These are phyloP conservation scores for Helicostylum pulchrum DNA, from an alignment of 192 early-diverging fungal species.

Conservation along the genomic window DNA sequence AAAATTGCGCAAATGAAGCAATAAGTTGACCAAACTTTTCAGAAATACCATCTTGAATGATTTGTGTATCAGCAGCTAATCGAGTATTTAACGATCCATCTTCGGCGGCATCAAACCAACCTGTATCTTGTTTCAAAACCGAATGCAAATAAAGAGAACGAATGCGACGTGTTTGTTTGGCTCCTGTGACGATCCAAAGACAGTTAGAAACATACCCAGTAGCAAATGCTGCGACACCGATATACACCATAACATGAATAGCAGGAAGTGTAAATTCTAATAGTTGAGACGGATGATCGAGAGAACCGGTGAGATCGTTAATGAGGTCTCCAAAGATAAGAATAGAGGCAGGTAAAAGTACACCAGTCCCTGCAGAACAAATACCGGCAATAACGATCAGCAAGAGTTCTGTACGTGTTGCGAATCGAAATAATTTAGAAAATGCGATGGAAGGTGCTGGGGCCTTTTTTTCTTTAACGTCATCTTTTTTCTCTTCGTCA, in stretches of 20 bases:
- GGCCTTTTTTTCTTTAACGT: conserved; percentile 30
- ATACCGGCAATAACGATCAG: conserved; percentile 21
- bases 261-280: conserved; percentile 15
- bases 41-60: conserved; percentile 82
- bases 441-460: conserved; percentile 52
- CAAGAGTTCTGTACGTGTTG: conserved; percentile 17
- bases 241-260: conserved; percentile 50
- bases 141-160: conserved; percentile 67
- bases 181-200: conserved; percentile 49
- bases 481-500: too few relatives aligned
- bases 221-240: conserved; percentile 56
- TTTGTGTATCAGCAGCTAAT: conserved; percentile 75
- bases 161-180: conserved; percentile 67
- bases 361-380: conserved; percentile 29
- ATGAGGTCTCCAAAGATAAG: conserved; percentile 35
- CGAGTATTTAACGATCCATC: conserved; percentile 81
- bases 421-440: conserved; percentile 67
- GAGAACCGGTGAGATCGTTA: neutral
- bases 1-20: conserved; percentile 59
- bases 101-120: conserved; percentile 77
- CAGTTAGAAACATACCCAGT: conserved; percentile 60
- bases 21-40: conserved; percentile 77
- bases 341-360: conserved; percentile 31
- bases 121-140: conserved; percentile 79
- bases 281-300: conserved; percentile 9